These are phyloP conservation scores for Chaetoscypha palmicola DNA, from an alignment of 2,329 filamentous ascomycete genomes.

Conservation along the genomic window DNA sequence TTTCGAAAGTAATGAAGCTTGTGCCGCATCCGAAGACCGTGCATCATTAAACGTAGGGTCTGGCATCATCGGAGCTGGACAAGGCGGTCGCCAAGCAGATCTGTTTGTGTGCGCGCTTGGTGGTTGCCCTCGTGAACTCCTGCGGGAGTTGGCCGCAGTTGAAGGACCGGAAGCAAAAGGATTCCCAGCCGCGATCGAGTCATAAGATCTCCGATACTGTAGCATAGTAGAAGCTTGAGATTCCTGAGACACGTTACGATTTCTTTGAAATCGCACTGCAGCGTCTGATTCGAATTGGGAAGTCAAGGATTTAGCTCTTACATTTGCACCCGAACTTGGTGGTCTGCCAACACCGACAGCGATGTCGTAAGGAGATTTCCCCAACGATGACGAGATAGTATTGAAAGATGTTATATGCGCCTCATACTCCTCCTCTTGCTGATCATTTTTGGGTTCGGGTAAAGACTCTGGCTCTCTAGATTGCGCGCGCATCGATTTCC, in stretches of 20 bases:
- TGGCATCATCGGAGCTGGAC: not conserved
- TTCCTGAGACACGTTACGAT: slow-evolving; percentile 7
- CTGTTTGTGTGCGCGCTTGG: slow-evolving; percentile 13
- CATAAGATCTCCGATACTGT: slow-evolving; percentile 12
- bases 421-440: slow-evolving; percentile 20
- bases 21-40: not conserved
- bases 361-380: slow-evolving; percentile 23
- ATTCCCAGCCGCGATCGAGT: slow-evolving; percentile 9
- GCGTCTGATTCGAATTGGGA: slow-evolving; percentile 20
- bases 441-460: not conserved
- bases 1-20: not conserved
- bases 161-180: slow-evolving; percentile 3
- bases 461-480: slow-evolving; percentile 5
- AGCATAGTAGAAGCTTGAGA: slow-evolving; percentile 6
- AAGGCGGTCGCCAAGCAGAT: not conserved
- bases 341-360: slow-evolving; percentile 4
- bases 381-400: slow-evolving; percentile 19
- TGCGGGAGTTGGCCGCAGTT: slow-evolving; percentile 1
- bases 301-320: slow-evolving; percentile 22
- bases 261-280: slow-evolving; percentile 11
- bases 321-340: slow-evolving; percentile 1
- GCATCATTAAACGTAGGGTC: not conserved
- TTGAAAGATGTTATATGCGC: slow-evolving; percentile 21
- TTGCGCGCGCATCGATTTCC: slow-evolving; percentile 4
- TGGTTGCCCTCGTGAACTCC: slow-evolving; percentile 8